Base-by-base conservation (phyloP, 768 basidiomycete species). In the Xanthoconium stramineum region DNA sequence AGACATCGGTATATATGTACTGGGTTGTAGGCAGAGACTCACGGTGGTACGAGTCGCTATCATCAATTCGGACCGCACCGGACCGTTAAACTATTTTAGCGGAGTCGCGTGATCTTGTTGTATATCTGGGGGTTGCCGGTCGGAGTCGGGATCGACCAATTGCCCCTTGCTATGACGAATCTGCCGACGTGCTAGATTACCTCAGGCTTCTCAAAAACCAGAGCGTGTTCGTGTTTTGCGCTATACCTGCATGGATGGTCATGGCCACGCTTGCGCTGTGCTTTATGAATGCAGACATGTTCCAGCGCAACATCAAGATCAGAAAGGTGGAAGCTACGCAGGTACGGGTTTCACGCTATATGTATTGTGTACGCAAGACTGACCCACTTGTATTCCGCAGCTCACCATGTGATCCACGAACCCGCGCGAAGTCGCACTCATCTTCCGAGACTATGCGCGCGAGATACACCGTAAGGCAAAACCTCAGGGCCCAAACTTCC, bases 191-290 rank as follows among this genome's bases (percentile, higher is more conserved):
- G 17, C 75, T 99, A 67, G 96, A 98, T 69, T 98, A 98, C 71
- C 80, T 98, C 60, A 78, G 83, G 39, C 72, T 97, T 43, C 76
- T 98, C 65, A 88, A 83, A 70, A 95, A 91, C 73, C 95, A 98
- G 75, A 89, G 81, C 55, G 86, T 97, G 19, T 98, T 98, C 80
- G 91, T 91, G 68, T 98, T 98, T 73, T 94, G 91, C 63, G 93
- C 96, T 0, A 90, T 98, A 55, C 96, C 96, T 7, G 90, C 87
- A 15, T 82, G 87, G 12, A 98, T 98, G 95, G 94, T 96, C 0
- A 88, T 99, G 60, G 95, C 96, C 12, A 98, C 96, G 9, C 80
- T 99, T 20, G 83, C 88, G 49, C 72, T 91, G 45, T 96, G 94
- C 71, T 98, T 94, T 76, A 94, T 92, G 91, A 98, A 98, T 74